Percentiles rank a stretch among this genome's conserved stretches.
Conservation (phyloP, 1,284 basidiomycete species). For the Austroboletus rostrupii region DNA sequence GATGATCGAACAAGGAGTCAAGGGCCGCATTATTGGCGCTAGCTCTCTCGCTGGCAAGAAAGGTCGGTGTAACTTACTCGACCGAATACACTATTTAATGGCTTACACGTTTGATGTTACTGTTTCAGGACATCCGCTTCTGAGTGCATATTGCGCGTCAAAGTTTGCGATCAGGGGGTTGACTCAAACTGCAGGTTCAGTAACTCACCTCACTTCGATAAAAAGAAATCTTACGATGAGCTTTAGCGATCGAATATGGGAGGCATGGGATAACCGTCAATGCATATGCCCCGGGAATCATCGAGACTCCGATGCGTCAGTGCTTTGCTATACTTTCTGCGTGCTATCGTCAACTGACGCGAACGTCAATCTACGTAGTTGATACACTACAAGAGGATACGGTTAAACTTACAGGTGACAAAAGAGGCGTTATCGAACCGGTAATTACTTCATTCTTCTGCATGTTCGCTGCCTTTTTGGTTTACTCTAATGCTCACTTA, state of each 20-base stretch:
- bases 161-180: slow-evolving; percentile 36
- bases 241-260: slow-evolving; percentile 37
- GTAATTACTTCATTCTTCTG: slow-evolving; percentile 5
- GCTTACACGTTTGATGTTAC: not conserved
- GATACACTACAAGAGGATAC: slow-evolving; percentile 14
- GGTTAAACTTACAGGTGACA: slow-evolving; percentile 13
- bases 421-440: slow-evolving; percentile 14
- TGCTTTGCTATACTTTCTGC: not conserved
- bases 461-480: not conserved
- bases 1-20: slow-evolving; percentile 36
- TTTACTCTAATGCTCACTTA: slow-evolving; percentile 6
- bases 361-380: slow-evolving; percentile 9
- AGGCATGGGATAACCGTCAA: slow-evolving; percentile 46
- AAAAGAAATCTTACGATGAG: slow-evolving; percentile 2
- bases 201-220: not conserved
- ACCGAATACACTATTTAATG: not conserved
- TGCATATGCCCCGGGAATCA: slow-evolving; percentile 46
- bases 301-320: slow-evolving; percentile 35
- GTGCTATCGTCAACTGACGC: not conserved
- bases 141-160: slow-evolving; percentile 27
- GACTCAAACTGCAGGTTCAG: slow-evolving; percentile 26
- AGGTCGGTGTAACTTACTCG: slow-evolving; percentile 15
- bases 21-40: slow-evolving; percentile 38
- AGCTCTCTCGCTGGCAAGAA: slow-evolving; percentile 34
- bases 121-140: slow-evolving; percentile 14